phyloP scores from a whole-genome alignment of 1,284 basidiomycete genomes.

The Malassezia dermatis region DNA sequence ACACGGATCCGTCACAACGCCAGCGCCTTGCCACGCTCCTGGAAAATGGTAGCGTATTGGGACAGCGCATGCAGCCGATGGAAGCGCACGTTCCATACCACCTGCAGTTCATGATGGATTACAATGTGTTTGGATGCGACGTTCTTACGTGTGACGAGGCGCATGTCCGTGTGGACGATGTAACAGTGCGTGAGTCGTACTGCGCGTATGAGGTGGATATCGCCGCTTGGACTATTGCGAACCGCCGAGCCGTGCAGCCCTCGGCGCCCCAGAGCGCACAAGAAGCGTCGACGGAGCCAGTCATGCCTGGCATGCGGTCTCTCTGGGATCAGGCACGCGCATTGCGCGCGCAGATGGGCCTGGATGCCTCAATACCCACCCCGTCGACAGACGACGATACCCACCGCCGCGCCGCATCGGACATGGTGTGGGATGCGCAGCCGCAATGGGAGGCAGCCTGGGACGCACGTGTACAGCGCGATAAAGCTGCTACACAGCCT shows the following conservation, averaged over 20 bases:
- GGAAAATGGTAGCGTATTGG: constrained; percentile 48
- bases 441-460: not conserved
- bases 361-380: not conserved
- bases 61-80: constrained; percentile 56
- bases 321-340: constrained; percentile 80
- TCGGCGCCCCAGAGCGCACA: constrained; percentile 50
- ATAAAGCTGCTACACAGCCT: not conserved
- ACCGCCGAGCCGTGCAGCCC: constrained; percentile 61
- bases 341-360: not conserved
- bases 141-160: constrained; percentile 61
- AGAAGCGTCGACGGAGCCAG: constrained; percentile 51
- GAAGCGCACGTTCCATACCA: constrained; percentile 82
- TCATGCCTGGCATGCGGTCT: constrained; percentile 77
- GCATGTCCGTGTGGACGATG: constrained; percentile 49
- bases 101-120: constrained; percentile 90
- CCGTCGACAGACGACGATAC: constrained; percentile 2
- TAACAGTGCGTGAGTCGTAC: constrained; percentile 53
- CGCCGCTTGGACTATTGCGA: constrained; percentile 70
- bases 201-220: constrained; percentile 76
- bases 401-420: not conserved
- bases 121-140: constrained; percentile 86
- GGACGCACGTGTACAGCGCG: constrained; percentile 3
- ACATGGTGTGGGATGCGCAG: constrained; percentile 7
- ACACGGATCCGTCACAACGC: constrained; percentile 54
- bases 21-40: constrained; percentile 34